A percentile compares a stretch with the other conserved stretches of the same genome.
Conservation (phyloP, 2,329 filamentous ascomycete species). For the Fusarium penzigii region DNA sequence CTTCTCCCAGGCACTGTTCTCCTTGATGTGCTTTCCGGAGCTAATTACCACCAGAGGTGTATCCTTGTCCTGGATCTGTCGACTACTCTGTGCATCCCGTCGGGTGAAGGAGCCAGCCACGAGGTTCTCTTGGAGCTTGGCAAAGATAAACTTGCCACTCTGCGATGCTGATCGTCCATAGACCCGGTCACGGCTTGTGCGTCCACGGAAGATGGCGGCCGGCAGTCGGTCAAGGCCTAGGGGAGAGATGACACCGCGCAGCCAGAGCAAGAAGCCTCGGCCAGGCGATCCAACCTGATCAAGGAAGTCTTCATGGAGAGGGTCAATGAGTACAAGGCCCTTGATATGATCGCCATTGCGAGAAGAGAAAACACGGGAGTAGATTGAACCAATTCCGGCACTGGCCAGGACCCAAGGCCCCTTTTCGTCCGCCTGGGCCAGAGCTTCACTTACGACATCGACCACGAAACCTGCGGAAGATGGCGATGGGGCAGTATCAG, state of each 20-base stretch:
- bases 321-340: slow-evolving; percentile 83
- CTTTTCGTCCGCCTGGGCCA: slow-evolving; percentile 76
- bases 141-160: slow-evolving; percentile 80
- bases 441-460: slow-evolving; percentile 83
- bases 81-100: slow-evolving; percentile 77
- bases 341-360: slow-evolving; percentile 74
- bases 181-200: slow-evolving; percentile 78
- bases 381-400: slow-evolving; percentile 83
- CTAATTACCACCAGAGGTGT: slow-evolving; percentile 80
- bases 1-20: slow-evolving; percentile 71
- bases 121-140: slow-evolving; percentile 88
- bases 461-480: slow-evolving; percentile 92
- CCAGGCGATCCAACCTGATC: slow-evolving; percentile 64
- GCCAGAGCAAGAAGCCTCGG: slow-evolving; percentile 83
- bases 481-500: slow-evolving; percentile 89
- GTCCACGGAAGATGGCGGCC: slow-evolving; percentile 79
- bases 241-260: slow-evolving; percentile 81
- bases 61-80: slow-evolving; percentile 74
- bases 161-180: slow-evolving; percentile 81
- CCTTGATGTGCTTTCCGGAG: slow-evolving; percentile 70
- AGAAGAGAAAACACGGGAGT: slow-evolving; percentile 87
- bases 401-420: slow-evolving; percentile 89
- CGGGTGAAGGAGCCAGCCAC: slow-evolving; percentile 83
- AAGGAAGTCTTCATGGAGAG: slow-evolving; percentile 85
- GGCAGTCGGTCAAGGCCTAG: slow-evolving; percentile 80